Base-by-base conservation (phyloP, 441 rosid genomes). In the Jatropha multifida region DNA sequence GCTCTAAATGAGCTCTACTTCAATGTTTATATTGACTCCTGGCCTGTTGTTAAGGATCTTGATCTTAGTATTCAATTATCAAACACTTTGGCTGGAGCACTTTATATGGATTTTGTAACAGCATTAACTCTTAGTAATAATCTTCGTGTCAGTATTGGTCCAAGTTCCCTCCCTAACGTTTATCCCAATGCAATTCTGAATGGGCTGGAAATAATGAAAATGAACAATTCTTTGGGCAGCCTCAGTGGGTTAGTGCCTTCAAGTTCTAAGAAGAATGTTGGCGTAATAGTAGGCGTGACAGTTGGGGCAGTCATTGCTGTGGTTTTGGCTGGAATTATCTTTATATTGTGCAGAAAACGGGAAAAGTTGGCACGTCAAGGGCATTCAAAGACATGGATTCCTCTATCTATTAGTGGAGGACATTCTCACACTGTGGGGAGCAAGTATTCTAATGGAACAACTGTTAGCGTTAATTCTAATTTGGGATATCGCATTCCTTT, bases 181-280 rank as follows among this genome's bases (percentile, higher is more conserved):
- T 86, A 80, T 68, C 97, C 94, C 0, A 64, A 90, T 26, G 97
- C 94, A 42, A 88, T 94, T 66, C 79, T 94, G 69, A 94, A 94
- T 27, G 98, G 98, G 44, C 79, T 94, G 79, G 98, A 94, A 86
- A 90, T 94, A 79, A 87, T 94, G 97, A 94, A 94, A 83, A 78
- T 94, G 90, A 91, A 91, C 80, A 91, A 86, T 79, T 87, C 92
- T 20, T 55, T 27, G 10, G 92, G 94, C 76, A 91, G 91, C 86
- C 94, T 90, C 18, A 51, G 77, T 60, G 90, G 84, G 32, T 20
- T 26, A 3, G 79, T 77, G n/a, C 7, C 80, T 44, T 54, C 54
- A 7, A 59, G 83, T 68, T 79, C 88, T 27, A 89, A 88, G 81
- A 86, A 68, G 65, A 81, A 78, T 59, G 80, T 77, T 0, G 84